Percentiles rank a stretch among this genome's conserved stretches.
These are phyloP conservation scores for Penicillium flavigenum DNA, from an alignment of 495 filamentous ascomycete genomes.

Conservation along the genomic window DNA sequence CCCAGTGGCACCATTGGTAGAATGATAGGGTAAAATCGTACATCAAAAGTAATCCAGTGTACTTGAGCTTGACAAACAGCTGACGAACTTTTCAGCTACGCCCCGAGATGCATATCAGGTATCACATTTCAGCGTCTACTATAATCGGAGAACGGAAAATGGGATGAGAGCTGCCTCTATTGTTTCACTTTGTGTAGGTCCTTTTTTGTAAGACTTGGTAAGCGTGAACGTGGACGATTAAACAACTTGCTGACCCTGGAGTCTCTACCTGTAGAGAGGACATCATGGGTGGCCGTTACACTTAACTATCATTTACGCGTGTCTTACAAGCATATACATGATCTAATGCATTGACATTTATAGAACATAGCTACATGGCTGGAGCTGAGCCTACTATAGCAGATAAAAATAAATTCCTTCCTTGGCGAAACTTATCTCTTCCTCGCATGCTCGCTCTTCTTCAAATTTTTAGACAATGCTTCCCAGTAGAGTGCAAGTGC, in stretches of 20 bases:
- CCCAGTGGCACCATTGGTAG: neutral
- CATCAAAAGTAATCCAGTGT: conserved; percentile 1
- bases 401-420: conserved; percentile 1
- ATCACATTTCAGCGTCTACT: neutral
- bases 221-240: neutral
- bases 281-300: neutral
- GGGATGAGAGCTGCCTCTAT: neutral
- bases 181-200: neutral
- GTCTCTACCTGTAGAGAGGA: neutral
- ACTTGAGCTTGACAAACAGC: neutral
- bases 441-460: neutral
- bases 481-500: conserved; percentile 2
- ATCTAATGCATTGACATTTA: conserved; percentile 1
- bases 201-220: neutral
- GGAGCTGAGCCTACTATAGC: conserved; percentile 3
- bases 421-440: conserved; percentile 1
- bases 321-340: neutral
- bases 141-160: neutral
- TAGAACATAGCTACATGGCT: conserved; percentile 3
- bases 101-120: conserved; percentile 1
- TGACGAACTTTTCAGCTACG: neutral
- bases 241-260: neutral
- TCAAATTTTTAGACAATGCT: conserved; percentile 1
- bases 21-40: conserved; percentile 2
- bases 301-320: neutral